Base-by-base conservation (phyloP, 371 early-diverging fungal species). In the Mortierella polycephala region DNA sequence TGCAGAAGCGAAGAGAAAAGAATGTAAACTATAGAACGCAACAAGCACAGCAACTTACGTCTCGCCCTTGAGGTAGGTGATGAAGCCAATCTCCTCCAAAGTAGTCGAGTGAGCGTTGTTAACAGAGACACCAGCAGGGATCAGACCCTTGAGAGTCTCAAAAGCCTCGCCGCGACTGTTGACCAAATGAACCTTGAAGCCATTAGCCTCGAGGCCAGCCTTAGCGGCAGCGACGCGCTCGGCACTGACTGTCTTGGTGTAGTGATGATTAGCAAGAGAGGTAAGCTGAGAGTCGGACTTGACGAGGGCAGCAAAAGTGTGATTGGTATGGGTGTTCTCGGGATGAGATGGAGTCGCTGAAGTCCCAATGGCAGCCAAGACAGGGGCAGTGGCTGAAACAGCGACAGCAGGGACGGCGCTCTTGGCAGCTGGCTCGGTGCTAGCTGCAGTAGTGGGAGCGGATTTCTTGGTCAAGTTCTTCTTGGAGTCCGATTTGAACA, bases 31-130 rank as follows among this genome's bases (percentile, higher is more conserved):
- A 30, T 30, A 30, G 30, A 30, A 30, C 30, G 30, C 30, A 21
- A 11, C 46, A 49, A n/a, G 50, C 13, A 37, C 16, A 42, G 14
- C 45, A 46, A 64, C 71, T 70, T 70, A 70, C 71, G 71, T 77
- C 50, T 73, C 65, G 23, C 67, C 73, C 57, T 83, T 83, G 21
- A 83, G 67, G 63, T 79, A 81, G 23, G 74, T 75, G 37, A 83
- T 69, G 57, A 83, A 83, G 37, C 84, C 84, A 53, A 83, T 83
- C 60, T 83, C 79, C 47, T 82, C 83, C 16, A 83, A 63, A 8
- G 83, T 68, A 2, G 83, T 83, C 3, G 83, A 83, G 64, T 83
- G 83, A 42, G 69, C 77, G n/a, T 81, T 83, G 64, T 68, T 74
- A 54, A 83, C 66, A 13, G 80, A 75, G 30, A 62, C 66, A 16